Evolutionary conservation across 768 basidiomycete genomes (phyloP).

Genomic region (Gautieria morchelliformis): DNA sequence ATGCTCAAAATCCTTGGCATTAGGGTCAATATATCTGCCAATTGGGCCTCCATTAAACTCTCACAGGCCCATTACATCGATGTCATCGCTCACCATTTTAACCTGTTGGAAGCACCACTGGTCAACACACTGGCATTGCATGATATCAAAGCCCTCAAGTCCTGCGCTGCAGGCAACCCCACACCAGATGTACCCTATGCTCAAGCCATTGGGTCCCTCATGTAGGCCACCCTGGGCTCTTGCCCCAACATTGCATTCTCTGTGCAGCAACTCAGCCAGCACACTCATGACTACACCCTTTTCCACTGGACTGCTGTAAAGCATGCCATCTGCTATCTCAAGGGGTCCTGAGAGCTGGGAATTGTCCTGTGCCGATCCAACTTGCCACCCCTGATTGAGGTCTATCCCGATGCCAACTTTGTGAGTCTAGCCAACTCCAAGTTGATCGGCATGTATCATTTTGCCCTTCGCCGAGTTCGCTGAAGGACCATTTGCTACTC

Average conservation of each 20-base stretch:
- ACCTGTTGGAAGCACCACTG: background rate
- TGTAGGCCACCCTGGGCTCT: too few relatives aligned
- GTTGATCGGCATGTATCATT: conserved; percentile 15
- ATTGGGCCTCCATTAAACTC: conserved; percentile 2
- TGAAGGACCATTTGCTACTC: too few relatives aligned
- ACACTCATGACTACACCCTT: conserved; percentile 12
- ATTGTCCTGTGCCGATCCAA: background rate
- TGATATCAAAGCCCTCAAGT: background rate
- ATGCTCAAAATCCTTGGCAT: conserved; percentile 27
- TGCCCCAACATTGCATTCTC: conserved; percentile 17
- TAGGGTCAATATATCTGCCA: conserved; percentile 17
- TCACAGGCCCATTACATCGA: conserved; percentile 10
- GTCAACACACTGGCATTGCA: conserved; percentile 9
- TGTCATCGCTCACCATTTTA: conserved; percentile 4
- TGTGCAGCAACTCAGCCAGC: conserved; percentile 18
- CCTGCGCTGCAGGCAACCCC: background rate
- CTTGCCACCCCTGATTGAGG: background rate
- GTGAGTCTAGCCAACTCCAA: conserved; percentile 12
- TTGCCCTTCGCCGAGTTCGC: too few relatives aligned
- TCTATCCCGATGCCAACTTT: conserved; percentile 16
- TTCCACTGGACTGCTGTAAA: conserved; percentile 21
- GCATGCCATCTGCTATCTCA: conserved; percentile 20
- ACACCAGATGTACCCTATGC: conserved; percentile 15
- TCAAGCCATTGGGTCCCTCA: conserved; percentile 20
- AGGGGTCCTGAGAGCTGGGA: conserved; percentile 15